phyloP scores from a whole-genome alignment of 1,284 basidiomycete genomes.

The Ganoderma sinense region DNA sequence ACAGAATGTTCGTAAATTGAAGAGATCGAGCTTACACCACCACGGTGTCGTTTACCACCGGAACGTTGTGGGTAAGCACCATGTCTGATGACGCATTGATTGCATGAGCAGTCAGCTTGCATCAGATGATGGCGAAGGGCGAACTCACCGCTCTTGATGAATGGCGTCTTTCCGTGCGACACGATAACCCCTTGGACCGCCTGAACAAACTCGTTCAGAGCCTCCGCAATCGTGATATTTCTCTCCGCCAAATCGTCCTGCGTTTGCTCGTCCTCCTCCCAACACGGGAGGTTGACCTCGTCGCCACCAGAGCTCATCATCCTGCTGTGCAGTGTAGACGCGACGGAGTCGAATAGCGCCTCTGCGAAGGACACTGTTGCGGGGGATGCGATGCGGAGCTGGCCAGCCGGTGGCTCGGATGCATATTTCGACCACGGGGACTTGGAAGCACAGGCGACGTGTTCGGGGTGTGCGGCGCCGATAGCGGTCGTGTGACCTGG shows the following conservation, averaged over 20 bases:
- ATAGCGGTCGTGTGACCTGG: constrained; percentile 83
- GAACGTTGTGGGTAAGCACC: constrained; percentile 67
- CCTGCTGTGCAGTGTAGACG: constrained; percentile 55
- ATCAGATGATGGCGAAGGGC: not conserved
- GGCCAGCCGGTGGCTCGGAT: constrained; percentile 81
- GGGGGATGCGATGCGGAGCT: constrained; percentile 70
- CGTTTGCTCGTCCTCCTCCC: constrained; percentile 65
- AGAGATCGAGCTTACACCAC: constrained; percentile 56
- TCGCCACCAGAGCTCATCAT: constrained; percentile 84
- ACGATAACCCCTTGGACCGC: constrained; percentile 55
- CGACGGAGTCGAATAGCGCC: constrained; percentile 48
- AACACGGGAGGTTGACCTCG: constrained; percentile 78
- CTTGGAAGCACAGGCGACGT: constrained; percentile 72
- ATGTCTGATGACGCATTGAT: constrained; percentile 55
- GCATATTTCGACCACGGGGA: constrained; percentile 71
- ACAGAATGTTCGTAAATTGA: not conserved
- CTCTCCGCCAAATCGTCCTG: constrained; percentile 53
- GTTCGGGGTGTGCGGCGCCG: constrained; percentile 67
- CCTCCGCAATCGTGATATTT: constrained; percentile 64
- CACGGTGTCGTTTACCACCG: constrained; percentile 71
- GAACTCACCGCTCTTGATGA: constrained; percentile 66
- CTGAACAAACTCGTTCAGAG: constrained; percentile 66
- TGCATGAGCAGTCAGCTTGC: too few species aligned
- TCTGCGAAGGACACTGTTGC: constrained; percentile 50
- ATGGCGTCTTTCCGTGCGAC: constrained; percentile 57